phyloP scores from a whole-genome alignment of 495 filamentous ascomycete genomes.

The Trichoderma gamsii region DNA sequence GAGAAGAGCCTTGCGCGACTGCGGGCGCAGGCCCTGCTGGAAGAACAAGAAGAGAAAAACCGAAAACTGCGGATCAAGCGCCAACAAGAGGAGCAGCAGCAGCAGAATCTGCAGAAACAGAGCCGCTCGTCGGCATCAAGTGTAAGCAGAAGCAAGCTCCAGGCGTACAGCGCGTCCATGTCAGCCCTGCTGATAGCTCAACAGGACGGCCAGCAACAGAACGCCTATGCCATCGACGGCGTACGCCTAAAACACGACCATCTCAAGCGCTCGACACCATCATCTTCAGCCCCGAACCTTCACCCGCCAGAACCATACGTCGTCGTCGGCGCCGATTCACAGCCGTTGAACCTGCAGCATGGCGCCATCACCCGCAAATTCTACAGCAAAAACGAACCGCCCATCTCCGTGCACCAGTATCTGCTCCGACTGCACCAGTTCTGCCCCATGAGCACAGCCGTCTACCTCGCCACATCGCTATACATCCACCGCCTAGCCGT shows the following conservation, averaged over 20 bases:
- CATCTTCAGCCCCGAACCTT: conserved; percentile 16
- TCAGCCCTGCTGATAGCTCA: conserved; percentile 12
- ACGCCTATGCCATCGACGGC: conserved; percentile 32
- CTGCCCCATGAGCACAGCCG: conserved; percentile 93
- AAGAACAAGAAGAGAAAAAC: conserved; percentile 20
- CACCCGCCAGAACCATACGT: conserved; percentile 38
- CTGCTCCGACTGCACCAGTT: conserved; percentile 77
- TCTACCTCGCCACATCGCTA: conserved; percentile 86
- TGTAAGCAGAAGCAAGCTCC: conserved; percentile 4
- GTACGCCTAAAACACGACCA: conserved; percentile 34
- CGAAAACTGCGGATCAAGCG: conserved; percentile 1
- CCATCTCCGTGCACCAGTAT: conserved; percentile 78
- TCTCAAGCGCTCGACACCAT: conserved; percentile 18
- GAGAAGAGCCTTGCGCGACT: conserved; percentile 39
- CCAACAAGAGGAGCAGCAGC: conserved; percentile 19
- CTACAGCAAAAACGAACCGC: conserved; percentile 78
- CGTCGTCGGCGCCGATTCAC: conserved; percentile 54
- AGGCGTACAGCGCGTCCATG: conserved; percentile 11
- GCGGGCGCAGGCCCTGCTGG: conserved; percentile 28
- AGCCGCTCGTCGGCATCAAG: conserved; percentile 12
- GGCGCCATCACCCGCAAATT: conserved; percentile 82
- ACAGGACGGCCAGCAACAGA: neutral
- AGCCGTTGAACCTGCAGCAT: conserved; percentile 63
- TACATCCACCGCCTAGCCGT: conserved; percentile 80
- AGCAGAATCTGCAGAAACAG: conserved; percentile 15